Evolutionary conservation across 768 basidiomycete species (phyloP), one percentile per base, ranked within the genome.

Genomic region (Melanogaster broomeanus): DNA sequence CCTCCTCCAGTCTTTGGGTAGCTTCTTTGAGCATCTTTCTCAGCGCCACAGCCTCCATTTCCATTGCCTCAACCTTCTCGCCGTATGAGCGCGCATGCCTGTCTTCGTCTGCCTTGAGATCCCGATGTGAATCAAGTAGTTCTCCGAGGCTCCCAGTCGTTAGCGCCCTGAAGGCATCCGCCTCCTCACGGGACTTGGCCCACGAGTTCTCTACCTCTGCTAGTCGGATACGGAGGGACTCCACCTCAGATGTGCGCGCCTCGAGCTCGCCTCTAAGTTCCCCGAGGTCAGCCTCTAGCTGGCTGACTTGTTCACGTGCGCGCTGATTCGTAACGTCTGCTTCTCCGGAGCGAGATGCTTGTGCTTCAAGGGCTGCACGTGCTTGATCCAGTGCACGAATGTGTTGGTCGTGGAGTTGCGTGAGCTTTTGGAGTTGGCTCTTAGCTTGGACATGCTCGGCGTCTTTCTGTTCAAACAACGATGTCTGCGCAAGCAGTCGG

Each of bases 101-200:
- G 58, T 91, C 90, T 64, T 97, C 92, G 61, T 93, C 93, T 12
- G 87, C 81, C 67, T 82, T 84, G 45, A 94, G 76, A 61, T 92
- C 90, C 31, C 87, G 83, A 74, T 96, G 94, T 3, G 88, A 85
- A 64, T 95, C 91, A 41, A 97, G 75, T 18, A 97, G 76, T 64
- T 95, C 84, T 21, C 93, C 93, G 3, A 97, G 79, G 61, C 87
- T 81, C 42, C 87, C 84, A 2, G 92, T 96, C 3, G 94, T 94
- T 45, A 93, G 74, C 19, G 89, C 87, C 48, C 93, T 78, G 68
- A 94, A 85, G 2, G 88, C 84, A 67, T 97, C 95, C 3, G 93
- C 92, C 74, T 98, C 93, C 71, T 95, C 89, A 13, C 93, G 84
- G 38, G 93, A 92, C 68, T 93, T 90, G 22, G 89, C 82, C 87